Percentiles rank a stretch among this genome's conserved stretches.
These are phyloP conservation scores for Entrophospora sp. DNA, from an alignment of 192 early-diverging fungal species.

Conservation along the genomic window DNA sequence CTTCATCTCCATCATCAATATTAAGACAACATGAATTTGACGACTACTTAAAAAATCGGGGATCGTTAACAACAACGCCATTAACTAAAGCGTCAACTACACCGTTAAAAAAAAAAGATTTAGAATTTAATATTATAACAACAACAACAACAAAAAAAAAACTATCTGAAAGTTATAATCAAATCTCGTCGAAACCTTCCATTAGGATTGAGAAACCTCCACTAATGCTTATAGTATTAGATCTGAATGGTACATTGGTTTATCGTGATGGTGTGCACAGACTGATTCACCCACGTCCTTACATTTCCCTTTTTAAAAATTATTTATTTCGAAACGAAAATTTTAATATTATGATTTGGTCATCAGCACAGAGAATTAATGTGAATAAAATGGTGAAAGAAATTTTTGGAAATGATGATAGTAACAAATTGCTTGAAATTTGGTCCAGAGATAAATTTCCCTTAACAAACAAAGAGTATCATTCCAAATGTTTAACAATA, in stretches of 20 bases:
- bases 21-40: too few relatives aligned
- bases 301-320: conserved; percentile 40
- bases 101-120: too few relatives aligned
- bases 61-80: too few relatives aligned
- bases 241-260: conserved; percentile 64
- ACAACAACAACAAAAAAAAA: too few relatives aligned
- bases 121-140: too few relatives aligned
- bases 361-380: conserved; percentile 48
- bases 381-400: conserved; percentile 46
- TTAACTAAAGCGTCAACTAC: too few relatives aligned
- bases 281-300: conserved; percentile 36
- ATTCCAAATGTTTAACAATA: conserved; percentile 37
- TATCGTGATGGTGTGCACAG: conserved; percentile 24
- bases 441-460: conserved; percentile 51
- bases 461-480: conserved; percentile 30
- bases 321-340: conserved; percentile 36
- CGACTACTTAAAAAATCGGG: too few relatives aligned
- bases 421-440: conserved; percentile 34
- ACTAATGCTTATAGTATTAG: conserved; percentile 48
- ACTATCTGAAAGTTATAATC: neutral
- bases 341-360: conserved; percentile 71
- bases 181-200: neutral
- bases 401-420: conserved; percentile 28
- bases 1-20: too few relatives aligned
- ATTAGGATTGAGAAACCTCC: conserved; percentile 16